A percentile compares a stretch with the other conserved stretches of the same genome.
These are phyloP conservation scores for Cyberlindnera veronae DNA, from an alignment of 805 yeast genomes.

Conservation along the genomic window DNA sequence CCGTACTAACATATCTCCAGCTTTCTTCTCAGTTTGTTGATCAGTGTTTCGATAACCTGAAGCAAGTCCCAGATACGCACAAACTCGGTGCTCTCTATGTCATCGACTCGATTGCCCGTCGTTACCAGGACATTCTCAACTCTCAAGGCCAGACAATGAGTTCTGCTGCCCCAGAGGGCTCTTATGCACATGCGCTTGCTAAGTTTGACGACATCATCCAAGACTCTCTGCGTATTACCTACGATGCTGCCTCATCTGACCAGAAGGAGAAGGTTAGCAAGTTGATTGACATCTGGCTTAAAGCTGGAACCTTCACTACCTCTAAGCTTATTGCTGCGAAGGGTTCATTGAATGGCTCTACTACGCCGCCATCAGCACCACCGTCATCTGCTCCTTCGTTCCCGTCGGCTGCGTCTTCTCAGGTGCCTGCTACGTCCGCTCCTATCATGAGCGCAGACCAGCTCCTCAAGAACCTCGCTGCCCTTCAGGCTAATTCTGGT, in stretches of 20 bases:
- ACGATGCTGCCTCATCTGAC: slow-evolving; percentile 51
- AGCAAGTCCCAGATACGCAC: slow-evolving; percentile 70
- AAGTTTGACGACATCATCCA: slow-evolving; percentile 63
- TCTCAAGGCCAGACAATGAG: slow-evolving; percentile 47
- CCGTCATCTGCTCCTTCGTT: slow-evolving; percentile 26
- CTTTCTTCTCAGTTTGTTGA: slow-evolving; percentile 45
- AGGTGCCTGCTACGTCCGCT: slow-evolving; percentile 16
- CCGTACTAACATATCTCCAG: slow-evolving; percentile 22
- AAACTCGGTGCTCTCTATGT: slow-evolving; percentile 90
- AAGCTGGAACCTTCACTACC: slow-evolving; percentile 71
- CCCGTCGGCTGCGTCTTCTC: slow-evolving; percentile 30
- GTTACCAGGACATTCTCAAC: slow-evolving; percentile 70
- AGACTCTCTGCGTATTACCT: slow-evolving; percentile 58
- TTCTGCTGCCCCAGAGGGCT: slow-evolving; percentile 58
- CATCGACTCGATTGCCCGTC: slow-evolving; percentile 88
- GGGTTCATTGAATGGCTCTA: slow-evolving; percentile 49
- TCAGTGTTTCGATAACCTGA: slow-evolving; percentile 61
- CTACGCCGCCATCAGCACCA: slow-evolving; percentile 60
- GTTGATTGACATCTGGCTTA: slow-evolving; percentile 89
- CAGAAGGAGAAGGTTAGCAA: slow-evolving; percentile 74
- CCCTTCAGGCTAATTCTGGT: slow-evolving; percentile 34
- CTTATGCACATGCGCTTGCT: slow-evolving; percentile 69
- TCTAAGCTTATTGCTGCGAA: slow-evolving; percentile 52
- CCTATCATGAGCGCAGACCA: slow-evolving; percentile 51
- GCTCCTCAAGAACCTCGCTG: slow-evolving; percentile 66